These are phyloP conservation scores for Penicillium malachiteum DNA, from an alignment of 495 filamentous ascomycete genomes.

Conservation along the genomic window DNA sequence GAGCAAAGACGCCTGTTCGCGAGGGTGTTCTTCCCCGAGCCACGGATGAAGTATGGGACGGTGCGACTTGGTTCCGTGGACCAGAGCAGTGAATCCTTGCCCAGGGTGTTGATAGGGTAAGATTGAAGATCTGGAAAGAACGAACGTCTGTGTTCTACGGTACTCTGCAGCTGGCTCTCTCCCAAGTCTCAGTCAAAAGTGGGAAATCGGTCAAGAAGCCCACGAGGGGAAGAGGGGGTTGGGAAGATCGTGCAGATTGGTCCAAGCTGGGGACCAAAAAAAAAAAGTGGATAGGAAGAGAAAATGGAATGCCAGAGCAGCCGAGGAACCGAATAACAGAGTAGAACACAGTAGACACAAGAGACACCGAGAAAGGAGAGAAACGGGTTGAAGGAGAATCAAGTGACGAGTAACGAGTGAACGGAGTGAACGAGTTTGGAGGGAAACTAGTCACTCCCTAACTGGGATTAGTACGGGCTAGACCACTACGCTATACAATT, in stretches of 20 bases:
- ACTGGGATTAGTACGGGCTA: constrained; percentile 20
- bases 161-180: not conserved
- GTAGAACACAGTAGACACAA: constrained; percentile 10
- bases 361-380: constrained; percentile 6
- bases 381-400: constrained; percentile 5
- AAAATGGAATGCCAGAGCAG: not conserved
- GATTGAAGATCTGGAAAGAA: not conserved
- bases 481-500: not conserved
- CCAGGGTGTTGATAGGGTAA: too few species aligned
- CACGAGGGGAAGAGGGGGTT: constrained; percentile 21
- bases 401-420: too few species aligned
- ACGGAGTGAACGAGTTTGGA: not conserved
- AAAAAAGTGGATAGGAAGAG: constrained; percentile 1
- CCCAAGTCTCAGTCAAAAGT: not conserved
- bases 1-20: not conserved
- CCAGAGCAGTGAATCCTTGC: too few species aligned
- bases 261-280: not conserved
- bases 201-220: not conserved
- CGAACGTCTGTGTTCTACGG: too few species aligned
- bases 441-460: constrained; percentile 3
- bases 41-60: constrained; percentile 19
- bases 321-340: constrained; percentile 1
- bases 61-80: constrained; percentile 21
- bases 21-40: constrained; percentile 9
- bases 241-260: constrained; percentile 13